These are phyloP conservation scores for Candida golubevii DNA, from an alignment of 805 yeast species.

Conservation along the genomic window DNA sequence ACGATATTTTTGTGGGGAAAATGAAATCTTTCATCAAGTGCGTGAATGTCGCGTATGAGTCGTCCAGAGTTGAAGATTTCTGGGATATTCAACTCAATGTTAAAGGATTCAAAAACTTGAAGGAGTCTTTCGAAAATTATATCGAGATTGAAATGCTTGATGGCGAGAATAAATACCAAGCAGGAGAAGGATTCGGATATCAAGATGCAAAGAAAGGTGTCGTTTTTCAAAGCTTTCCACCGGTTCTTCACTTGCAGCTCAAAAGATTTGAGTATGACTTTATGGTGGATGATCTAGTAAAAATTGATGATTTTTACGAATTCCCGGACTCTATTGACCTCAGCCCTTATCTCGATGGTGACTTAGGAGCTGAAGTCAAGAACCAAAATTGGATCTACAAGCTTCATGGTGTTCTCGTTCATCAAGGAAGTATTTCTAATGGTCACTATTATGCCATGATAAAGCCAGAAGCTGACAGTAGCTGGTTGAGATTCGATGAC, in stretches of 20 bases:
- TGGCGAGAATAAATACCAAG: constrained; percentile 95
- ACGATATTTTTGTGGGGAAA: constrained; percentile 87
- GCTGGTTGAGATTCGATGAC: constrained; percentile 93
- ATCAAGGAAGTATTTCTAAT: constrained; percentile 90
- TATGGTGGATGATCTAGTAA: constrained; percentile 79
- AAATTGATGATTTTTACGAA: constrained; percentile 88
- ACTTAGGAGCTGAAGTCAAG: constrained; percentile 34
- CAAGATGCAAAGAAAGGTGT: constrained; percentile 98
- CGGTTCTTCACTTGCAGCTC: constrained; percentile 87
- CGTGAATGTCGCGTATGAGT: constrained; percentile 87
- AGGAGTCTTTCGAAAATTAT: constrained; percentile 78
- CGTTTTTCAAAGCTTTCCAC: constrained; percentile 84
- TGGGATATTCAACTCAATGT: constrained; percentile 98
- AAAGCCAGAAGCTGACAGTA: constrained; percentile 55
- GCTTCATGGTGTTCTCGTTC: constrained; percentile 91
- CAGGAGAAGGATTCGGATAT: constrained; percentile 75
- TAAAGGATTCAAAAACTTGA: constrained; percentile 67
- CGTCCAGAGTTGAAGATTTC: constrained; percentile 86
- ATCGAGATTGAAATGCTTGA: constrained; percentile 83
- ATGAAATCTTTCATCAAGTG: constrained; percentile 95
- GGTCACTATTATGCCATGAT: constrained; percentile 97
- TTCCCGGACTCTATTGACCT: constrained; percentile 82
- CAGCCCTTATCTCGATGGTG: constrained; percentile 69
- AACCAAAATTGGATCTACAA: constrained; percentile 71
- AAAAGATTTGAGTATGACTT: constrained; percentile 95